Base-by-base conservation (phyloP, 306 rosid species). In the Leucaena leucocephala region DNA sequence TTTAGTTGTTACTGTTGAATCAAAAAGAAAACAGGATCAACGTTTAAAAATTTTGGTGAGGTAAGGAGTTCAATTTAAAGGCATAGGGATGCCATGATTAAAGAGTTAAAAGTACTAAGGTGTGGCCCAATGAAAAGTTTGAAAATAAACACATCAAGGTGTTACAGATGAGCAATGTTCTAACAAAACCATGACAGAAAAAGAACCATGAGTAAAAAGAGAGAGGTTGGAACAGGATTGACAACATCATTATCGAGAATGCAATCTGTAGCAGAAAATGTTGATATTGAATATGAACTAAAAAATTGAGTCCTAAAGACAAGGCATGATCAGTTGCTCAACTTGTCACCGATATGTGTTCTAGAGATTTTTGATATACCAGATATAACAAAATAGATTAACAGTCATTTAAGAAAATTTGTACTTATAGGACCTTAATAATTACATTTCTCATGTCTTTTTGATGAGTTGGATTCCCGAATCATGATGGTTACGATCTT, bases 261-360 rank as follows among this genome's bases (percentile, higher is more conserved):
- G 45, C 14, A 59, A 59, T 33, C 35, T 50, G 13, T 10, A 52
- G 34, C 15, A n/a, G 17, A 52, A n/a, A 72, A 38, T 42, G 36
- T 49, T 72, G 15, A 35, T 38, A 9, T 22, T 16, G 34, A 35
- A 8, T 17, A 36, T 44, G 57, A 59, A 59, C 44, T 21, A 1
- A 54, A 50, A 55, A 34, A 39, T 36, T 36, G 6, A 36, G 64
- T 72, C 35, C 21, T 13, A 39, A 4, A 55, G 67, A 63, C 67
- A 67, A 9, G 69, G 68, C 40, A 3, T n/a, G 59, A 80, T 33
- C 48, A 43, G 33, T 74, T 42, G 68, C 83, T 16, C 19, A 21
- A 78, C 63, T 69, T 78, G 16, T 44, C 38, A 15, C 42, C 40
- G 5, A 46, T 14, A 69, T 48, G n/a, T 36, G n/a, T 35, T 27